These are phyloP conservation scores for Chrysosporium queenslandicum DNA, from an alignment of 2,329 filamentous ascomycete species.

Conservation along the genomic window DNA sequence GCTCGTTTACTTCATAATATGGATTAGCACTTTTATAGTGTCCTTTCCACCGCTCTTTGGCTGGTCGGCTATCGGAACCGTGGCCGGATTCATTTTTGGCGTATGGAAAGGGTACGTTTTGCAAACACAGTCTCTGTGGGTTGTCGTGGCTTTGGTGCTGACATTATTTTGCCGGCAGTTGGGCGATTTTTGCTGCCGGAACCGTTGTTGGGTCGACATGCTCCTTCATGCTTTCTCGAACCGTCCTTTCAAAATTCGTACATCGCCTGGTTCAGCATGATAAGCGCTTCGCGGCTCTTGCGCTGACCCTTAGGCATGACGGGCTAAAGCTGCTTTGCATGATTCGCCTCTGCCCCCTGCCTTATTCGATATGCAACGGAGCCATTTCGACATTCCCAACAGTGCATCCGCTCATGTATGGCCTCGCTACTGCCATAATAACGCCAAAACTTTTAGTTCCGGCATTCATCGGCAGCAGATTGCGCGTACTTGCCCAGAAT, in stretches of 20 bases:
- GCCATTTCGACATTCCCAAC: slow-evolving; percentile 90
- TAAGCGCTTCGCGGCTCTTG: slow-evolving; percentile 76
- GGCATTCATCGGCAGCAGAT: slow-evolving; percentile 77
- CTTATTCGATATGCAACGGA: slow-evolving; percentile 87
- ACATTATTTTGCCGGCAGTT: slow-evolving; percentile 42
- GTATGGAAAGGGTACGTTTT: slow-evolving; percentile 57
- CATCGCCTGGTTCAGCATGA: slow-evolving; percentile 70
- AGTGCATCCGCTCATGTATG: slow-evolving; percentile 65
- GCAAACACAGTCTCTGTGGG: background rate
- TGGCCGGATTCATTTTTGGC: slow-evolving; percentile 61
- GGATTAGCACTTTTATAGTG: slow-evolving; percentile 61
- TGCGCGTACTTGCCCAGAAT: slow-evolving; percentile 72
- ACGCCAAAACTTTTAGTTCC: slow-evolving; percentile 83
- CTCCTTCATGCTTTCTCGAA: slow-evolving; percentile 71
- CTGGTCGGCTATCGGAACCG: slow-evolving; percentile 66
- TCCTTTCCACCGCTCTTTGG: slow-evolving; percentile 82
- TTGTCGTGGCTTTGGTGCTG: background rate
- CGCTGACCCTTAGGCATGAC: slow-evolving; percentile 79
- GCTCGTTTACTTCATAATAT: slow-evolving; percentile 65
- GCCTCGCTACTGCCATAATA: slow-evolving; percentile 69
- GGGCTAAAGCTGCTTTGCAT: slow-evolving; percentile 80
- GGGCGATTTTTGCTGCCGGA: slow-evolving; percentile 71
- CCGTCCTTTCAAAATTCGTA: slow-evolving; percentile 68
- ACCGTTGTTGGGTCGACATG: slow-evolving; percentile 67
- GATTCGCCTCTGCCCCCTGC: slow-evolving; percentile 84